phyloP scores from a whole-genome alignment of 2,329 filamentous ascomycete species.

The Aspergillus caelatus region DNA sequence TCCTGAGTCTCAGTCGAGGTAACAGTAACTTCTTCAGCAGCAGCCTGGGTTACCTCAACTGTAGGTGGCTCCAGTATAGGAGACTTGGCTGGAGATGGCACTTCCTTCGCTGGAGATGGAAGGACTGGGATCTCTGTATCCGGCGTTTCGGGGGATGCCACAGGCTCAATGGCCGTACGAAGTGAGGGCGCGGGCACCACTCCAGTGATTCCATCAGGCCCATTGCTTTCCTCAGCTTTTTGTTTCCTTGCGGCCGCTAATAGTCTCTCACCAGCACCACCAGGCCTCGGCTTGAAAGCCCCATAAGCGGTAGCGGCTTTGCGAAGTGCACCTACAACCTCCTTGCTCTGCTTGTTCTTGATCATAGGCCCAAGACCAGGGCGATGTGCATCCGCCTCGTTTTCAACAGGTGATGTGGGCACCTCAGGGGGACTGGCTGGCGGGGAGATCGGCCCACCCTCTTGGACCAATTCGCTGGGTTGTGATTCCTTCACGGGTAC shows the following conservation, averaged over 20 bases:
- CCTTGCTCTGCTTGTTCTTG: constrained; percentile 72
- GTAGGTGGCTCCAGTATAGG: constrained; percentile 33
- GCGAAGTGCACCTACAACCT: constrained; percentile 75
- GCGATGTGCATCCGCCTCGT: constrained; percentile 58
- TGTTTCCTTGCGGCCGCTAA: constrained; percentile 59
- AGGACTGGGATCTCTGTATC: constrained; percentile 32
- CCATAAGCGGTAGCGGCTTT: constrained; percentile 74
- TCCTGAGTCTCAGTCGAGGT: constrained; percentile 25
- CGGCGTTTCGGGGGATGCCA: constrained; percentile 31
- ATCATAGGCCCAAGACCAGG: constrained; percentile 91
- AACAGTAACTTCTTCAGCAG: constrained; percentile 32
- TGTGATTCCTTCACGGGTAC: constrained; percentile 11
- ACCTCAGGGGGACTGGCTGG: constrained; percentile 18
- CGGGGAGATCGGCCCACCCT: constrained; percentile 14
- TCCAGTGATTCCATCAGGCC: constrained; percentile 84
- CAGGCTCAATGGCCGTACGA: constrained; percentile 44
- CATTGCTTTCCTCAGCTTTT: constrained; percentile 58
- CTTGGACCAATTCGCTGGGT: constrained; percentile 12
- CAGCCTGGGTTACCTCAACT: constrained; percentile 43
- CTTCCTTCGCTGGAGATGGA: constrained; percentile 19
- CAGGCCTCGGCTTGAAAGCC: constrained; percentile 83
- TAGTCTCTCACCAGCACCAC: constrained; percentile 81
- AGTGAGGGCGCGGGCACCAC: constrained; percentile 77
- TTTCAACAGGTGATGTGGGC: constrained; percentile 38
- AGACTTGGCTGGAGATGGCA: constrained; percentile 15